A percentile compares a stretch with the other conserved stretches of the same genome.
These are phyloP conservation scores for Naganishia antarctica DNA, from an alignment of 768 basidiomycete species.

Conservation along the genomic window DNA sequence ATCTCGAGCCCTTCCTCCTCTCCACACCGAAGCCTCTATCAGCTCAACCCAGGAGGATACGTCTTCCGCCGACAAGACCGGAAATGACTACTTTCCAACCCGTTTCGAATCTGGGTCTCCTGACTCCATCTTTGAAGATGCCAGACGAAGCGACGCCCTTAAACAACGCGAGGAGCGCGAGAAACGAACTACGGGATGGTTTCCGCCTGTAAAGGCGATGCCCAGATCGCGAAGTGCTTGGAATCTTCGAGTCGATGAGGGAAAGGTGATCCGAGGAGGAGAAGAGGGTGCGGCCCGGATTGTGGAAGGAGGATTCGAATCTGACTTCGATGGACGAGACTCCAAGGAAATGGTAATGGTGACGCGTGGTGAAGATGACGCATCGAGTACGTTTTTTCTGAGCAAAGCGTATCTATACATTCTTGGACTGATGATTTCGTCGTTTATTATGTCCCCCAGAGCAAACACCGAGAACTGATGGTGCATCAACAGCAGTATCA, in stretches of 20 bases:
- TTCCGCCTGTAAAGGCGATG: conserved; percentile 7
- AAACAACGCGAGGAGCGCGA: conserved; percentile 1
- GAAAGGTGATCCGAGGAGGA: neutral
- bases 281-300: neutral
- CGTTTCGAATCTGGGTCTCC: conserved; percentile 10
- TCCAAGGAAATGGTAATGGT: neutral
- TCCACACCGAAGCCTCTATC: neutral
- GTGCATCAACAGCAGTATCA: neutral
- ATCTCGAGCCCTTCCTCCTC: neutral
- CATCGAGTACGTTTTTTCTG: too few relatives aligned
- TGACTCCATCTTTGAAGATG: neutral
- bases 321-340: neutral
- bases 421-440: neutral
- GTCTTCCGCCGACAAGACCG: too few relatives aligned
- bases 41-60: too few relatives aligned
- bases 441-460: neutral
- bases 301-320: neutral
- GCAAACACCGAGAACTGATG: neutral
- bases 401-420: too few relatives aligned
- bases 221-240: conserved; percentile 6
- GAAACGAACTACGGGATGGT: conserved; percentile 1
- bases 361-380: too few relatives aligned
- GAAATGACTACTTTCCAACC: conserved; percentile 4
- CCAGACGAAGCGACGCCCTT: neutral
- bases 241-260: conserved; percentile 13